Evolutionary conservation across 345 rosid species (phyloP).

Genomic region (Brassica juncea): DNA sequence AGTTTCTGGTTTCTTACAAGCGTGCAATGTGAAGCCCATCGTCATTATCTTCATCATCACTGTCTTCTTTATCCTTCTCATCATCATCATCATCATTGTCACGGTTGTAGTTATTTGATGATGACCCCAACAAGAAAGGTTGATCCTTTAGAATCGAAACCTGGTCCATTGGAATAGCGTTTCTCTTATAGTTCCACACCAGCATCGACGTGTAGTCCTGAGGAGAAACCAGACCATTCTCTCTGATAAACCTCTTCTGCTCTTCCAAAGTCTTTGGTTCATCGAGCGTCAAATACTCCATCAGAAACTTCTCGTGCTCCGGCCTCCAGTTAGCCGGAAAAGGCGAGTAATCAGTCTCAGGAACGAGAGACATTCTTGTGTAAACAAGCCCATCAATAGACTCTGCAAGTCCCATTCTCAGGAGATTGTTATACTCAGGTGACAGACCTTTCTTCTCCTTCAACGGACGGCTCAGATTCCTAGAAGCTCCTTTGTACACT

Average conservation of each 20-base stretch:
- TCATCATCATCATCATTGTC: slow-evolving; percentile 1
- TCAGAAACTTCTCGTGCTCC: slow-evolving; percentile 77
- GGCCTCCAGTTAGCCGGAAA: slow-evolving; percentile 90
- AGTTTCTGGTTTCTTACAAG: slow-evolving; percentile 42
- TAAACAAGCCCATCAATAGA: slow-evolving; percentile 92
- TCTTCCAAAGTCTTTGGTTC: slow-evolving; percentile 78
- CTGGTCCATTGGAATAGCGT: slow-evolving; percentile 67
- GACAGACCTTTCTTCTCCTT: slow-evolving; percentile 93
- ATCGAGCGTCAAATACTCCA: slow-evolving; percentile 76
- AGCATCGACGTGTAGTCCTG: slow-evolving; percentile 91
- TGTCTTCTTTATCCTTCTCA: neutral
- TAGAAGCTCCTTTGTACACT: slow-evolving; percentile 72
- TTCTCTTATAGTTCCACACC: slow-evolving; percentile 96
- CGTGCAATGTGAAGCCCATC: slow-evolving; percentile 51
- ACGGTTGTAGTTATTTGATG: slow-evolving; percentile 37
- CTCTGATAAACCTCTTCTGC: slow-evolving; percentile 62
- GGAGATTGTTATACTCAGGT: slow-evolving; percentile 79
- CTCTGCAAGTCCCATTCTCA: slow-evolving; percentile 91
- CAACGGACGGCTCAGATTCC: slow-evolving; percentile 80
- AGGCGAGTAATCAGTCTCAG: slow-evolving; percentile 89
- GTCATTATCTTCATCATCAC: slow-evolving; percentile 43
- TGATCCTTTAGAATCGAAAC: slow-evolving; percentile 54
- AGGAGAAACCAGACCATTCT: slow-evolving; percentile 86
- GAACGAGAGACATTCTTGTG: slow-evolving; percentile 94
- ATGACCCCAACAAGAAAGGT: slow-evolving; percentile 45